Evolutionary conservation across 2,329 filamentous ascomycete genomes (phyloP).

Genomic region (Trichoderma sp.): DNA sequence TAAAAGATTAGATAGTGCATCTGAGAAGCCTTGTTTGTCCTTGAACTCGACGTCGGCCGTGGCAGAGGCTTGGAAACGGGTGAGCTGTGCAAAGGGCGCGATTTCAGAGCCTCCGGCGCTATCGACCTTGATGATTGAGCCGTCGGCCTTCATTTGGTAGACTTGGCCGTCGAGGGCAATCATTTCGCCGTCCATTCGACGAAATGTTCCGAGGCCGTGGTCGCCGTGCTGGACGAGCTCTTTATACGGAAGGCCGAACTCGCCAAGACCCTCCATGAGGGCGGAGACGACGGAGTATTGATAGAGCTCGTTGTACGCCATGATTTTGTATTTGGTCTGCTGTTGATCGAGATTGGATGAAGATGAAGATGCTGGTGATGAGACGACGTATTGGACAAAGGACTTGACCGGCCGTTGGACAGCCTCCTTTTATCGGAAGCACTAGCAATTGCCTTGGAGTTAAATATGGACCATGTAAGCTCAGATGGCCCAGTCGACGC

Average conservation of each 20-base stretch:
- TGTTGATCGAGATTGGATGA: too few relatives aligned
- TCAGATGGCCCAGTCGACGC: neutral
- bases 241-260: neutral
- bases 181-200: slow-evolving; percentile 22
- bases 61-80: neutral
- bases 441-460: neutral
- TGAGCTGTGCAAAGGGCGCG: slow-evolving; percentile 17
- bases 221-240: neutral
- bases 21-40: slow-evolving; percentile 9
- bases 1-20: neutral
- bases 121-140: slow-evolving; percentile 10
- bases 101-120: neutral
- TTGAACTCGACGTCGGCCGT: neutral
- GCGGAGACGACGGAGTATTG: slow-evolving; percentile 19
- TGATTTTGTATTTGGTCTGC: too few relatives aligned
- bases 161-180: slow-evolving; percentile 7
- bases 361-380: neutral
- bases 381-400: neutral
- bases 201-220: slow-evolving; percentile 21
- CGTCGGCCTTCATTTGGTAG: slow-evolving; percentile 24
- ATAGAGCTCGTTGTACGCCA: slow-evolving; percentile 22
- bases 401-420: neutral
- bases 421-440: neutral
- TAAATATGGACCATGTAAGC: neutral
- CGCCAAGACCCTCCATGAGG: slow-evolving; percentile 19